These are phyloP conservation scores for Neospora caninum DNA, from an alignment of 169 alveolate species.

Conservation along the genomic window DNA sequence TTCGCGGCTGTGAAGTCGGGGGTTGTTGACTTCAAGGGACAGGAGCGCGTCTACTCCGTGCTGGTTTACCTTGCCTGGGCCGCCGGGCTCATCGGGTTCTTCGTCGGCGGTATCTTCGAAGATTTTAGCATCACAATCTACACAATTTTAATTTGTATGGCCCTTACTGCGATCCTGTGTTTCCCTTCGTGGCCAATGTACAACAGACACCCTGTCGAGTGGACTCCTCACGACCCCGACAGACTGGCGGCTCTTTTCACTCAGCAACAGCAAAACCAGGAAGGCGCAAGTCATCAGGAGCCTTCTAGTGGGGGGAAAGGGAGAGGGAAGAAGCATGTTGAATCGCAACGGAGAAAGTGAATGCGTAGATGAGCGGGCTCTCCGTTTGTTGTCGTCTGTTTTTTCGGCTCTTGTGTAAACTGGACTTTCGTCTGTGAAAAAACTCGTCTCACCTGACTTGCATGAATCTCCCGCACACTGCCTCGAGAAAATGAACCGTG, in stretches of 20 bases:
- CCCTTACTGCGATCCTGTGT: conserved; percentile 46
- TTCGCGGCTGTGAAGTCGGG: conserved; percentile 41
- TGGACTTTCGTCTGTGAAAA: too few relatives aligned
- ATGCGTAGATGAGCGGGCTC: too few relatives aligned
- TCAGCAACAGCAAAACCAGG: conserved; percentile 11
- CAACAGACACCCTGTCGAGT: conserved; percentile 33
- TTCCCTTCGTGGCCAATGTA: conserved; percentile 61
- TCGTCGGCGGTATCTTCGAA: conserved; percentile 26
- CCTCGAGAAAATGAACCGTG: too few relatives aligned
- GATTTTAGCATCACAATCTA: conserved; percentile 7
- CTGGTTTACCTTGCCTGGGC: background rate
- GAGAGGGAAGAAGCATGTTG: background rate
- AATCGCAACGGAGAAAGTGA: background rate
- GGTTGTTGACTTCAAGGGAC: conserved; percentile 51
- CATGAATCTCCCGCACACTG: too few relatives aligned
- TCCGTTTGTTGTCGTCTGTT: too few relatives aligned
- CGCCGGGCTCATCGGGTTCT: conserved; percentile 27
- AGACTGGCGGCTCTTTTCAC: conserved; percentile 49
- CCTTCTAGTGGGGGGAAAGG: background rate
- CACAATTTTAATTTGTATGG: background rate
- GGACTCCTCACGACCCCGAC: conserved; percentile 63
- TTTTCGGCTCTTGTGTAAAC: too few relatives aligned
- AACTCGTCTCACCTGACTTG: too few relatives aligned
- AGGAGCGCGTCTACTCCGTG: conserved; percentile 36
- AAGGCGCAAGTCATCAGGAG: background rate